These are phyloP conservation scores for Fomitopsis pinicola DNA, from an alignment of 1,284 basidiomycete species.

Conservation along the genomic window DNA sequence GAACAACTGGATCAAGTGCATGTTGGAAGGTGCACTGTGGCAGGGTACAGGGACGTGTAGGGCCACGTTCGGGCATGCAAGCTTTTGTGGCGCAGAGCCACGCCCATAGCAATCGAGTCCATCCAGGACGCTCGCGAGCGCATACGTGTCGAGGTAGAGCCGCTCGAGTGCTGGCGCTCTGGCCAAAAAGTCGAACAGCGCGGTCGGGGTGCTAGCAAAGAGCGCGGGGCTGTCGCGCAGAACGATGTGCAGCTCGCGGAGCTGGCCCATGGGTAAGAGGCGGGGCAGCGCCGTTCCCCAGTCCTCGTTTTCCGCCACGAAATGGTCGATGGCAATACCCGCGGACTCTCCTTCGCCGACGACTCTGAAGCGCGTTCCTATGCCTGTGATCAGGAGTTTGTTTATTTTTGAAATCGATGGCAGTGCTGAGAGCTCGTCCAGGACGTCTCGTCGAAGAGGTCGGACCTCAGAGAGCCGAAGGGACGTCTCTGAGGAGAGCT, in stretches of 20 bases:
- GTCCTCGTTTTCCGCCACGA: not conserved
- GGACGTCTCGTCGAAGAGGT: not conserved
- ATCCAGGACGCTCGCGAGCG: not conserved
- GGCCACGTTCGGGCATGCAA: not conserved
- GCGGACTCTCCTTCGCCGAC: not conserved
- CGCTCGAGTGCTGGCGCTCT: not conserved
- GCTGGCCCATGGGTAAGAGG: not conserved
- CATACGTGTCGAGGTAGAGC: not conserved
- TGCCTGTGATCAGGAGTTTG: not conserved
- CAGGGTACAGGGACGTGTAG: not conserved
- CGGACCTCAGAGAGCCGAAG: not conserved
- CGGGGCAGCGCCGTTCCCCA: not conserved
- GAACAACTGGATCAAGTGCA: not conserved
- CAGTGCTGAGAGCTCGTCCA: not conserved
- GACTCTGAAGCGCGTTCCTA: not conserved
- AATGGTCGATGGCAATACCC: not conserved
- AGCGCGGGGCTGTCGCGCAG: not conserved
- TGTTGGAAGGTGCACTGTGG: not conserved
- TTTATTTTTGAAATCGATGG: not conserved
- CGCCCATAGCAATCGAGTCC: not conserved
- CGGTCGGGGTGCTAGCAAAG: not conserved
- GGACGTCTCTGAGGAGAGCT: not conserved
- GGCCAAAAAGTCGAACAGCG: not conserved
- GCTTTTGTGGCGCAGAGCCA: not conserved
- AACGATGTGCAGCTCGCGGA: not conserved